Evolutionary conservation across 2,329 filamentous ascomycete species (phyloP).

Genomic region (Chalaropsis ovoidea): DNA sequence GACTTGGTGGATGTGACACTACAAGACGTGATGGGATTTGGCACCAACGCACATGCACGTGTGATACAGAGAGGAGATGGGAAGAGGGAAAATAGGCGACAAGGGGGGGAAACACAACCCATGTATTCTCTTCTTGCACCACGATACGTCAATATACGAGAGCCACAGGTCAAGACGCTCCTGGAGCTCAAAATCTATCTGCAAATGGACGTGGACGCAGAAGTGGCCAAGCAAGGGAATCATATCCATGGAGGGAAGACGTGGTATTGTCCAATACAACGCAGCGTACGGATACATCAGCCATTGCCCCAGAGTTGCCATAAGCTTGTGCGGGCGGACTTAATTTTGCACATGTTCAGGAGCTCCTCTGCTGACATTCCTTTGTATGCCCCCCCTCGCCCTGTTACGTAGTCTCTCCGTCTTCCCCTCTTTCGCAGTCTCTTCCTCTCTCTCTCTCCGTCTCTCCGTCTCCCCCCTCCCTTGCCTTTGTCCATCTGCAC

Average conservation of each 20-base stretch:
- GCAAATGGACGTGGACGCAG: no score
- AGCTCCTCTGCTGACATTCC: not conserved
- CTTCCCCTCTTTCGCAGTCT: not conserved
- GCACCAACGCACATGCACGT: not conserved
- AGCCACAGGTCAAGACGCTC: not conserved
- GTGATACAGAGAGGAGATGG: not conserved
- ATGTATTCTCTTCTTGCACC: not conserved
- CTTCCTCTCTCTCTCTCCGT: not conserved
- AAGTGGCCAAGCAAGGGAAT: not conserved
- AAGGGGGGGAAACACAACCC: not conserved
- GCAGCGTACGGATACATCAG: not conserved
- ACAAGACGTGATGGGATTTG: not conserved
- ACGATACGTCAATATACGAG: slow-evolving; percentile 1
- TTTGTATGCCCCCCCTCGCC: no score
- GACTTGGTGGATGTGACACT: not conserved
- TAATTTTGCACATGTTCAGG: not conserved
- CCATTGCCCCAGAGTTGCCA: not conserved
- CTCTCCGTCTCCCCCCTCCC: not conserved
- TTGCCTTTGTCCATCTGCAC: not conserved
- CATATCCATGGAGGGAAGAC: not conserved
- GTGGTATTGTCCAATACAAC: not conserved
- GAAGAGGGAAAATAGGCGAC: not conserved
- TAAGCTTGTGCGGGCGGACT: not conserved
- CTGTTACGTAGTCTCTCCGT: no score
- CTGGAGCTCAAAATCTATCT: not conserved